phyloP scores from a whole-genome alignment of 768 basidiomycete genomes.

The Kwoniella europaea region DNA sequence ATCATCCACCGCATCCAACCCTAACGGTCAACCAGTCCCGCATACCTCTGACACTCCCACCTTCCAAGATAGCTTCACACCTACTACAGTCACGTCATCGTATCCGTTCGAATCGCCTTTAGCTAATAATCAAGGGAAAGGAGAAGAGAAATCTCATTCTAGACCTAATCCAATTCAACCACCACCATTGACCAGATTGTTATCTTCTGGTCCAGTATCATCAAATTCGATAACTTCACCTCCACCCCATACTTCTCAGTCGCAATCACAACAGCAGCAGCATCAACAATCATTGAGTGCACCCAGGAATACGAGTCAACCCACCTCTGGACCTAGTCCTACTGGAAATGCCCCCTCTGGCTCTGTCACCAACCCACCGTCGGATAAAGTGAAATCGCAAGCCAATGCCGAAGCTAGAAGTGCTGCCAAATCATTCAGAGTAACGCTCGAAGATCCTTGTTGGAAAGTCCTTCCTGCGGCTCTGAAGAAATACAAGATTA shows the following conservation, averaged over 20 bases:
- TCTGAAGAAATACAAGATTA: slow-evolving; percentile 97
- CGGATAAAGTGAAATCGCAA: slow-evolving; percentile 30
- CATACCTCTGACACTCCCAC: slow-evolving; percentile 38
- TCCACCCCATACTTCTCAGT: background rate
- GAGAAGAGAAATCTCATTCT: background rate
- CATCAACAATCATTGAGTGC: background rate
- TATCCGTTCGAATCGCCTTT: slow-evolving; percentile 41
- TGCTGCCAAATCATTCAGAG: slow-evolving; percentile 83
- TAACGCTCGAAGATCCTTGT: slow-evolving; percentile 95
- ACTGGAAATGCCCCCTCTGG: background rate
- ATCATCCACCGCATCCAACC: slow-evolving; percentile 37
- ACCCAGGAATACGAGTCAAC: background rate
- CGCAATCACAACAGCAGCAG: background rate
- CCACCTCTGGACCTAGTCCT: background rate
- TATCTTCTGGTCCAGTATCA: slow-evolving; percentile 15
- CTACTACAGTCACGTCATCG: slow-evolving; percentile 29
- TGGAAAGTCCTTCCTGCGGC: slow-evolving; percentile 99
- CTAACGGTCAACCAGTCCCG: slow-evolving; percentile 17
- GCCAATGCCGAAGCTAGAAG: slow-evolving; percentile 50
- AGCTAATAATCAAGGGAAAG: background rate
- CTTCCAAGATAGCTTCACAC: slow-evolving; percentile 46
- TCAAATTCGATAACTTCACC: slow-evolving; percentile 1
- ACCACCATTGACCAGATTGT: slow-evolving; percentile 35
- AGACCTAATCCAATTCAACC: slow-evolving; percentile 19
- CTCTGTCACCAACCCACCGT: slow-evolving; percentile 21